Evolutionary conservation across 306 rosid species (phyloP).

Genomic region (Castanea sativa): DNA sequence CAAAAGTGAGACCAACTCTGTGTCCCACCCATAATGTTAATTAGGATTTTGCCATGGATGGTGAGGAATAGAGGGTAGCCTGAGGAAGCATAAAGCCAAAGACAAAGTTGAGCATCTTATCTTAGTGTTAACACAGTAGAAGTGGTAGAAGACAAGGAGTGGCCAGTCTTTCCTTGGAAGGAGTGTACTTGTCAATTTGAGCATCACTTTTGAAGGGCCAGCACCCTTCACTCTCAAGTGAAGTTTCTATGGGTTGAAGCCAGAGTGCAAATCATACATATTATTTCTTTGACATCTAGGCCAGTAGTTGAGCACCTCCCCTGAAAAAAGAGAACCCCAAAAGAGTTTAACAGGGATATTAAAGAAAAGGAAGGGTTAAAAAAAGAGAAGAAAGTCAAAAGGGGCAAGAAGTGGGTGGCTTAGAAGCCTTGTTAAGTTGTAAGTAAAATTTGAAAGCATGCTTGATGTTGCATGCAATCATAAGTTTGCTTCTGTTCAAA

Average conservation of each 20-base stretch:
- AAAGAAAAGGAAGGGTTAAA: too few relatives aligned
- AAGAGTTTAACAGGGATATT: too few relatives aligned
- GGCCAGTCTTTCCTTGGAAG: conserved; percentile 29
- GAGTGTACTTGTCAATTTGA: conserved; percentile 32
- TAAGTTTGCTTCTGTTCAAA: too few relatives aligned
- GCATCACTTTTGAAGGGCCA: conserved; percentile 35
- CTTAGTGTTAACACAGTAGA: conserved; percentile 28
- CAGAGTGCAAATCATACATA: conserved; percentile 3
- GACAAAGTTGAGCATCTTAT: conserved; percentile 44
- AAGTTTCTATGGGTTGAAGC: conserved; percentile 31
- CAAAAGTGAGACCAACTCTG: conserved; percentile 18
- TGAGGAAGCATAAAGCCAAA: conserved; percentile 37
- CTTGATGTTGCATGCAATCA: too few relatives aligned
- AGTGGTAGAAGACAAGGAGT: conserved; percentile 34
- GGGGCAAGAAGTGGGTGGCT: too few relatives aligned
- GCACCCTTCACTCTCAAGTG: conserved; percentile 60
- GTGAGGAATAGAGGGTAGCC: conserved; percentile 23
- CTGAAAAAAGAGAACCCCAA: too few relatives aligned
- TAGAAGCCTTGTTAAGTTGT: too few relatives aligned
- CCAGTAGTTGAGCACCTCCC: too few relatives aligned
- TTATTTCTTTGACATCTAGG: too few relatives aligned
- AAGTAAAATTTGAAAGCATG: too few relatives aligned
- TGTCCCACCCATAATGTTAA: conserved; percentile 31
- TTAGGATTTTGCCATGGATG: conserved; percentile 30
- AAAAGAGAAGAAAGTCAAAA: too few relatives aligned